Evolutionary conservation across 1,284 basidiomycete genomes (phyloP), one percentile per base, ranked within the genome.

Genomic region (Malassezia restricta): DNA sequence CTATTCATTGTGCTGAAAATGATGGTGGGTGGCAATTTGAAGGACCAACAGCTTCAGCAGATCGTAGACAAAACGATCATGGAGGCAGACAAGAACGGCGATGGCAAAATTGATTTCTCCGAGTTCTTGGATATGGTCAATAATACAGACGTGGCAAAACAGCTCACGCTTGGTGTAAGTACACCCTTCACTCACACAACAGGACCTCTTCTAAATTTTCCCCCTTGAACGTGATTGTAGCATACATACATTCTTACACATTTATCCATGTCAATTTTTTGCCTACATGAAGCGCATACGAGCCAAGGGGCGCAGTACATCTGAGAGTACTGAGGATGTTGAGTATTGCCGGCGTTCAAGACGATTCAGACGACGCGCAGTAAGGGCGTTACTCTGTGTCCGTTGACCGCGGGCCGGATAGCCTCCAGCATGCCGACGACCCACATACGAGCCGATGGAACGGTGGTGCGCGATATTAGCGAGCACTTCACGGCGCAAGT

Each of bases 11-110:
- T 99, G 37, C 78, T 99, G 32, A 99, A 98, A 79, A 96, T 98
- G 88, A 99, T 99, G 92, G 94, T 98, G 40, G 92, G 92, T 32
- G 96, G 87, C 75, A 98, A 98, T 75, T 77, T 96, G 67, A 96
- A 98, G 85, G 94, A 99, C 75, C 87, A 94, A 74, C 94, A 98
- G 78, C 77, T 98, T 61, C 94, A 99, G 75, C 92, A 98, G 76
- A 99, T 99, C 62, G 94, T 98, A 8, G 94, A 99, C 76, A 99
- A 99, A 79, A 98, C 92, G 14, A 98, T 99, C 74, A 92, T 98
- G 88, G 92, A 98, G 76, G 92, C 91, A 14, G 92, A 99, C 74
- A 86, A 88, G 74, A 89, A 99, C 71, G 89, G 79, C 8, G 94
- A 98, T 74, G 92, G 92, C 31, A 96, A 92, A 75, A 79, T 99